phyloP scores from a whole-genome alignment of 2,329 filamentous ascomycete species.

The Hymenoscyphus albidus region DNA sequence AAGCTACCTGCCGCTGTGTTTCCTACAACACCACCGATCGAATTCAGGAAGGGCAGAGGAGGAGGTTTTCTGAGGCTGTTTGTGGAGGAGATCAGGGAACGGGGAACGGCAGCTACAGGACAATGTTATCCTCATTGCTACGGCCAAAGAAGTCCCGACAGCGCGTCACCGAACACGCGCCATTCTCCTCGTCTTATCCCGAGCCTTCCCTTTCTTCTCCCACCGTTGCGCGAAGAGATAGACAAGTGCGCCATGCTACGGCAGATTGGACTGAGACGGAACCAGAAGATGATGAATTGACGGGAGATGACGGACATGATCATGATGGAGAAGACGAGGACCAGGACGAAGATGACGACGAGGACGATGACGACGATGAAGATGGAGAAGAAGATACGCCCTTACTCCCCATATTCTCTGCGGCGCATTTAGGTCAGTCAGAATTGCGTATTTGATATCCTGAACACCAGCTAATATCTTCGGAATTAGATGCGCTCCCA shows the following conservation, averaged over 20 bases:
- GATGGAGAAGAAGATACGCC: conserved; percentile 42
- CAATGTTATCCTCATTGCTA: conserved; percentile 38
- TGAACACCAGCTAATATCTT: not conserved
- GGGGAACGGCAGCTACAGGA: not conserved
- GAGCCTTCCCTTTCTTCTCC: conserved; percentile 29
- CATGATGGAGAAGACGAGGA: conserved; percentile 30
- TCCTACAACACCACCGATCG: conserved; percentile 6
- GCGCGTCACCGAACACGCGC: conserved; percentile 30
- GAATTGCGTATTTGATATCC: not conserved
- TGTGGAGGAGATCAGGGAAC: conserved; percentile 2
- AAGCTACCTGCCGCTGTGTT: conserved; percentile 7
- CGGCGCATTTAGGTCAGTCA: conserved; percentile 65
- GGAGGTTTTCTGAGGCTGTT: conserved; percentile 8
- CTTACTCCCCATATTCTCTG: conserved; percentile 74
- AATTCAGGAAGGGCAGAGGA: conserved; percentile 9
- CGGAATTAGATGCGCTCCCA: conserved; percentile 67
- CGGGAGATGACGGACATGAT: conserved; percentile 21
- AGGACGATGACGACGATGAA: conserved; percentile 39
- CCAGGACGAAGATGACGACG: conserved; percentile 34
- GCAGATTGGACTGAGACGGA: conserved; percentile 64
- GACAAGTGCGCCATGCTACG: conserved; percentile 42
- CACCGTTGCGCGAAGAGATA: conserved; percentile 20
- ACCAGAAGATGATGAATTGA: conserved; percentile 41
- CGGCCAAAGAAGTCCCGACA: conserved; percentile 34
- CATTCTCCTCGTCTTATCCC: conserved; percentile 34